Base-by-base conservation (phyloP, 306 rosid species). In the Elaeagnus macrophylla region DNA sequence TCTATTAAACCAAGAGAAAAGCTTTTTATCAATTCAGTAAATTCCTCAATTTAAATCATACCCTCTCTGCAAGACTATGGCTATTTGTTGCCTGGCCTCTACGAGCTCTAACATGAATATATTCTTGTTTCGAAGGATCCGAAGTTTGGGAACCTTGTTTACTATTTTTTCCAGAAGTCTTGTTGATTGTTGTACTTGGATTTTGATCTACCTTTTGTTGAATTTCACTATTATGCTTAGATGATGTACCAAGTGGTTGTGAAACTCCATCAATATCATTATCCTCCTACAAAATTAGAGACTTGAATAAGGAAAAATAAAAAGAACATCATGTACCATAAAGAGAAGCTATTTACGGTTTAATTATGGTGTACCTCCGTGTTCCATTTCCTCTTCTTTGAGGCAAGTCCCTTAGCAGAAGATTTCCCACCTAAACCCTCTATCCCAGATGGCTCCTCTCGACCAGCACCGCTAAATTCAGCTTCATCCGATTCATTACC, bases 51-150 rank as follows among this genome's bases (percentile, higher is more conserved):
- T 9, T 37, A 25, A 64, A 70, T 62, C 77, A 72, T 77, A 91
- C 99, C 65, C 97, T 83, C 72, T 91, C 97, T 38, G 97, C 97
- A 69, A 91, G 97, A 75, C 96, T 91, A 48, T 91, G 99, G 74
- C 99, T 91, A 75, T 87, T 91, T 47, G 99, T 91, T 41, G 99
- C 99, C 76, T 91, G 96, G 74, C 99, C 99, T 66, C 99, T 79
- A 45, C 99, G 91, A 59, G 99, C 96, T 75, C 96, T 70, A 57
- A 91, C 82, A 52, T 91, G 99, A 68, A 87, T 87, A 66, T 87
- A 91, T 13, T 87, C 99, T 68, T 91, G 94, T 72, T 87, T 93
- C 7, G 89, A 71, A 16, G 63, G 82, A 75, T 84, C 96, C 20
- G 95, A 82, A 16, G 82, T 63, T 70, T 80, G 95, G 57, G 95